A percentile compares a stretch with the other conserved stretches of the same genome.
phyloP scores from a whole-genome alignment of 345 rosid genomes.

The Boechera retrofracta region DNA sequence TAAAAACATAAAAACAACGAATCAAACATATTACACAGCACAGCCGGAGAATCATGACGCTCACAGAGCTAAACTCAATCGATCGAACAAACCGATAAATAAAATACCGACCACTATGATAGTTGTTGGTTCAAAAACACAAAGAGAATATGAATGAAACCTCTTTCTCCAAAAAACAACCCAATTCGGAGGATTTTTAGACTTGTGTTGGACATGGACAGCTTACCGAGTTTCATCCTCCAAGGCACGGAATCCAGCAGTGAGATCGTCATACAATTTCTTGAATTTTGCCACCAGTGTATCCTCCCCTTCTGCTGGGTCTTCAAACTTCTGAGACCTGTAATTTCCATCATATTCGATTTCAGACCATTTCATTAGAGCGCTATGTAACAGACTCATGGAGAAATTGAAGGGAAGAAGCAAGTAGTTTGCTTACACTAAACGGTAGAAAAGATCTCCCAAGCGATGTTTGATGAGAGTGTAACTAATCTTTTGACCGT shows the following conservation, averaged over 20 bases:
- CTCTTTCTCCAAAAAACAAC: conserved; percentile 38
- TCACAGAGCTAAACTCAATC: conserved; percentile 41
- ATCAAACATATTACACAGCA: conserved; percentile 47
- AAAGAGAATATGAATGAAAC: conserved; percentile 27
- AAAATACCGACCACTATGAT: conserved; percentile 44
- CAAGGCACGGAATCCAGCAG: conserved; percentile 90
- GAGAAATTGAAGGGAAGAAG: not conserved
- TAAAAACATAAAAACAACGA: conserved; percentile 34
- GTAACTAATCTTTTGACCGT: conserved; percentile 96
- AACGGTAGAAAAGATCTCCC: conserved; percentile 95
- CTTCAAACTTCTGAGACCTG: conserved; percentile 99
- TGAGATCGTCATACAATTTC: conserved; percentile 87
- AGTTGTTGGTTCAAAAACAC: conserved; percentile 47
- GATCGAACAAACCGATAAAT: conserved; percentile 38
- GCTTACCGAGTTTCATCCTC: conserved; percentile 95
- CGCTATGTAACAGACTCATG: not conserved
- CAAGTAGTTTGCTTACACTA: conserved; percentile 67
- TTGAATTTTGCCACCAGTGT: conserved; percentile 81
- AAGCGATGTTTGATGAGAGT: conserved; percentile 89
- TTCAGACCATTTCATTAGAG: conserved; percentile 13
- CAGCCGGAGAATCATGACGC: conserved; percentile 38
- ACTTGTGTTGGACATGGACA: not conserved
- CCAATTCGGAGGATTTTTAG: conserved; percentile 1
- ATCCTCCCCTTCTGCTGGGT: conserved; percentile 97
- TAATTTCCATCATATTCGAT: conserved; percentile 10